phyloP scores from a whole-genome alignment of 2,329 filamentous ascomycete genomes.

The Drechslera avenae region DNA sequence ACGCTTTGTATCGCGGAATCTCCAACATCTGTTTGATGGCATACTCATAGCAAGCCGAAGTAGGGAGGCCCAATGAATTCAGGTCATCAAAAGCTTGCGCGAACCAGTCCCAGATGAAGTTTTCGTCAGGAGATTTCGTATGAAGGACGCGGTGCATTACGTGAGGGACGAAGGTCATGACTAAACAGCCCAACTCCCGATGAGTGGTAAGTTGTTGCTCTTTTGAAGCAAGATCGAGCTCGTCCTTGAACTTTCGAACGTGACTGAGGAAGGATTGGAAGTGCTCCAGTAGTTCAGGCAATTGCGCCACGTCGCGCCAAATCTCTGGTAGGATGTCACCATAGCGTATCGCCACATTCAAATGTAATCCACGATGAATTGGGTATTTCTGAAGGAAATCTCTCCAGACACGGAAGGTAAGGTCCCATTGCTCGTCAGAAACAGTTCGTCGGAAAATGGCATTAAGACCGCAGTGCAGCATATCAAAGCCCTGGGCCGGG shows the following conservation, averaged over 20 bases:
- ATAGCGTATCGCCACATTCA: slow-evolving; percentile 6
- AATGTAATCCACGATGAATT: slow-evolving; percentile 2
- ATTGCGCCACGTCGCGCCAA: slow-evolving; percentile 29
- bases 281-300: slow-evolving; percentile 34
- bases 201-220: background rate
- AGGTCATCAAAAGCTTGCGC: slow-evolving; percentile 32
- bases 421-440: slow-evolving; percentile 44
- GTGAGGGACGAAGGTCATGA: slow-evolving; percentile 34
- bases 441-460: slow-evolving; percentile 39
- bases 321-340: slow-evolving; percentile 24
- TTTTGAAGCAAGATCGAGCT: slow-evolving; percentile 25
- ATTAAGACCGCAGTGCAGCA: slow-evolving; percentile 34
- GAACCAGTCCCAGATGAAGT: slow-evolving; percentile 35
- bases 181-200: slow-evolving; percentile 24
- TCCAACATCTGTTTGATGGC: slow-evolving; percentile 32
- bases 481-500: slow-evolving; percentile 1
- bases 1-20: slow-evolving; percentile 34
- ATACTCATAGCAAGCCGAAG: slow-evolving; percentile 32
- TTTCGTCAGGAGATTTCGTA: slow-evolving; percentile 26
- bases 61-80: slow-evolving; percentile 23
- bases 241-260: slow-evolving; percentile 30
- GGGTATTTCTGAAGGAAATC: slow-evolving; percentile 19
- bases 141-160: slow-evolving; percentile 35
- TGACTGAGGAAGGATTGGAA: slow-evolving; percentile 36
- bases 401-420: slow-evolving; percentile 37